Conservation (phyloP, 225 moss, liverwort and hornwort species). For the Bryum argenteum region DNA sequence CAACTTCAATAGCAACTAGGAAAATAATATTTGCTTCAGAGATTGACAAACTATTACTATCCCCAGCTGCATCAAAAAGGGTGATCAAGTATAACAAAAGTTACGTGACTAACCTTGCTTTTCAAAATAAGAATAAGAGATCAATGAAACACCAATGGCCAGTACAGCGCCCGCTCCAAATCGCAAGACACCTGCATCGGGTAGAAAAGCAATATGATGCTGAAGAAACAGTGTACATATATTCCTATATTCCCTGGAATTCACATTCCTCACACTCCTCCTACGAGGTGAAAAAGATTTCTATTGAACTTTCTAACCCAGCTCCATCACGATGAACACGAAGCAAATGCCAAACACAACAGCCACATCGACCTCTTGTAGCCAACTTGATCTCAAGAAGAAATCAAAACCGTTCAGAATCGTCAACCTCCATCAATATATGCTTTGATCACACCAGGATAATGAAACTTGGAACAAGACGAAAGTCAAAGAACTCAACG, state of each 20-base stretch:
- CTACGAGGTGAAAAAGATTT: neutral
- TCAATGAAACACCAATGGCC: constrained; percentile 67
- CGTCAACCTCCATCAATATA: neutral
- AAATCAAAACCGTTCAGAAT: constrained; percentile 6
- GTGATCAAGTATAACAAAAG: neutral
- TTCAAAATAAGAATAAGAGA: constrained; percentile 65
- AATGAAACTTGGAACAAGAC: neutral
- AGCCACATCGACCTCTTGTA: neutral
- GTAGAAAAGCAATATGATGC: neutral
- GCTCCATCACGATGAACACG: neutral
- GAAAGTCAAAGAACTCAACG: neutral
- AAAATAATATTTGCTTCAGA: constrained; percentile 16
- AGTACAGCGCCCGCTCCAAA: constrained; percentile 79
- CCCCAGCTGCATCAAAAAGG: constrained; percentile 9
- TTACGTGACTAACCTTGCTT: constrained; percentile 62
- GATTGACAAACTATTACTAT: constrained; percentile 1
- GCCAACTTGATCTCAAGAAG: neutral
- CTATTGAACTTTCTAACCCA: neutral
- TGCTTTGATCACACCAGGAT: constrained; percentile 3
- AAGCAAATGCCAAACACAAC: neutral
- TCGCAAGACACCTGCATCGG: constrained; percentile 59
- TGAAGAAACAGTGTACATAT: neutral
- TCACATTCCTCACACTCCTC: neutral
- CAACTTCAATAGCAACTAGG: neutral
- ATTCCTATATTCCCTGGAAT: too few relatives aligned